Evolutionary conservation across 2,329 filamentous ascomycete genomes (phyloP), one percentile per base, ranked within the genome.

Genomic region (Trichoderma simmonsii): DNA sequence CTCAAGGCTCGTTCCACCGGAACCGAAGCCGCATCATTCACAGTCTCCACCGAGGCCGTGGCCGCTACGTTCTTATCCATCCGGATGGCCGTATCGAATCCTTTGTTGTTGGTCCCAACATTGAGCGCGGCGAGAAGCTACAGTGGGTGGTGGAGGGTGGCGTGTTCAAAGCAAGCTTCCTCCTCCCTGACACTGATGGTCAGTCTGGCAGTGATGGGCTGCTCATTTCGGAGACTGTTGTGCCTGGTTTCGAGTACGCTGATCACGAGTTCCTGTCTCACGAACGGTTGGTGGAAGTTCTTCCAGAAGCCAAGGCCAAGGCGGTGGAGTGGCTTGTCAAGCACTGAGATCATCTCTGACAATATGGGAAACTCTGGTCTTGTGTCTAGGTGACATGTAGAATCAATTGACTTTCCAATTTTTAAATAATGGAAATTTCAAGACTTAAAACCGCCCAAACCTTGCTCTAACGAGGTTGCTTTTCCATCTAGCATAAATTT

Each of bases 121-220:
- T 92, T 6, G 82, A 81, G 4, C 79, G 77, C 0, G 90, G 90
- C 0, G 91, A 93, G 82, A 86, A 78, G 77, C 74, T 91, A 76
- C 89, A 92, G 78, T 93, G 90, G 90, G 83, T 91, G 73, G 90
- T 93, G 8, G 89, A 91, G 68, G 90, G 90, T 0, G 90, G 88
- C 5, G 88, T 89, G 78, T 93, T 86, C 78, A 93, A 92, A 80
- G 87, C 86, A 12, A 90, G 85, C 76, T 91, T 86, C 79, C 76
- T 92, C 71, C 78, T 91, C 36, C 75, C 79, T 57, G 71, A 64
- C 8, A 84, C 86, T 66, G 79, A 77, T 26, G 79, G 80, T 57
- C 43, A 63, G 32, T 79, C 77, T 30, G 78, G 75, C 3, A 82
- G 81, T 48, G 83, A 82, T 21, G 88, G 88, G 0, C 78, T 91